Evolutionary conservation across 345 rosid species (phyloP), one percentile per base, ranked within the genome.

Genomic region (Stellera chamaejasme): DNA sequence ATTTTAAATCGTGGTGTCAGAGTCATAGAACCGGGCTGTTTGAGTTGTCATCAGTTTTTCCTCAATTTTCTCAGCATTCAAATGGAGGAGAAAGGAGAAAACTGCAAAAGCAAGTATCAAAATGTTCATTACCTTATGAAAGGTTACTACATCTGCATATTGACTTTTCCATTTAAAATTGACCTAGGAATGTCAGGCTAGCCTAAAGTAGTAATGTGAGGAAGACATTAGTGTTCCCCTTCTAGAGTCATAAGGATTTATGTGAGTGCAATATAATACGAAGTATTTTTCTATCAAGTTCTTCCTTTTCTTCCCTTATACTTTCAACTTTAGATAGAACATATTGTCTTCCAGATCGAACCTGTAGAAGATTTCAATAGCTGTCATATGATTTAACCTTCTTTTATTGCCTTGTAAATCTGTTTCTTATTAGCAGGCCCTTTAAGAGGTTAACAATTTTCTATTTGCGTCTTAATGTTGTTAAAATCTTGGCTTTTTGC

Each of bases 61-160:
- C 72, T 60, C 66, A 54, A 57, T 79, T 77, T 75, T 71, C 73
- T 76, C 77, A 74, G 77, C 72, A 67, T 58, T 68, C 55, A 59
- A 74, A 67, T 70, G 80, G 54, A 72, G 79, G 78, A 60, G 66
- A 77, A 69, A 58, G 61, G 60, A 55, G 64, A 59, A 66, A 69
- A 59, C 8, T 48, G 66, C 69, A 53, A 71, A 74, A 69, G 70
- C 73, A 58, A 43, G 54, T 67, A 51, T 72, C 54, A 32, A 67
- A 68, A 64, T 79, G 64, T 68, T 72, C 61, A 63, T 66, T 76
- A 73, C 74, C 70, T 73, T 73, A 59, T 54, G 57, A 26, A 73
- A 74, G 69, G 63, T 66, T 69, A 54, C 53, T 28, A 26, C 49
- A 12, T 47, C 42, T 58, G 14, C 43, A 58, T 32, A 41, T 46